Base-by-base conservation (phyloP, 306 rosid genomes). In the Cucurbita pepo region DNA sequence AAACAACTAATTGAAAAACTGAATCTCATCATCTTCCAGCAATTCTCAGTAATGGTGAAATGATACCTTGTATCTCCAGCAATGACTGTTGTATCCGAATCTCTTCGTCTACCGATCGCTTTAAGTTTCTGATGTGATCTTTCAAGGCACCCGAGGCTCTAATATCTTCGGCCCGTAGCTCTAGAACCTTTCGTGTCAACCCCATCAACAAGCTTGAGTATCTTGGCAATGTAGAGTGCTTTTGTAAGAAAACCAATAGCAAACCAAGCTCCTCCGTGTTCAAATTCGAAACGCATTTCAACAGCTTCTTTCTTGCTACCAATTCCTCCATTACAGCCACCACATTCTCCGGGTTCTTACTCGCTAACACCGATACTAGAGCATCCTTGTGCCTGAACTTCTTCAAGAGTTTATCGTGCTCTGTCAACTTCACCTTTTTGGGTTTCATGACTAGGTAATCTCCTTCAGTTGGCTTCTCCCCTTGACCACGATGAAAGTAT, bases 261-360 rank as follows among this genome's bases (percentile, higher is more conserved):
- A 82, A 75, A 15, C 82, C 86, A 21, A 94, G 86, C 79, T 88
- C 95, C 77, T 71, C 92, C 13, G 5, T 21, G 80, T 86, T 89
- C 85, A 91, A 79, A 76, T 95, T 85, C 12, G 60, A 73, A 30
- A 84, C 83, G 54, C 90, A 87, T 77, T 78, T 86, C 80, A 91
- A 54, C 75, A 95, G 64, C 55, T 89, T 91, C 90, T 69, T 89
- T 76, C 99, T 88, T 3, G 95, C 84, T 56, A 88, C 89, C 84
- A 93, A 78, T 70, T 93, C 98, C 80, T 93, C 98, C 90, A 87
- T 88, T 67, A 90, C 90, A 7, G 98, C 98, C 73, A 90, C 73
- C 52, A 85, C 94, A 81, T 87, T 79, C 51, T 85, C 98, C 0
- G 86, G 93, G 78, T 88, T 86, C 75, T 82, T 90, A 44, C 83